phyloP scores from a whole-genome alignment of 2,329 filamentous ascomycete genomes.

The Parastagonospora nodorum region DNA sequence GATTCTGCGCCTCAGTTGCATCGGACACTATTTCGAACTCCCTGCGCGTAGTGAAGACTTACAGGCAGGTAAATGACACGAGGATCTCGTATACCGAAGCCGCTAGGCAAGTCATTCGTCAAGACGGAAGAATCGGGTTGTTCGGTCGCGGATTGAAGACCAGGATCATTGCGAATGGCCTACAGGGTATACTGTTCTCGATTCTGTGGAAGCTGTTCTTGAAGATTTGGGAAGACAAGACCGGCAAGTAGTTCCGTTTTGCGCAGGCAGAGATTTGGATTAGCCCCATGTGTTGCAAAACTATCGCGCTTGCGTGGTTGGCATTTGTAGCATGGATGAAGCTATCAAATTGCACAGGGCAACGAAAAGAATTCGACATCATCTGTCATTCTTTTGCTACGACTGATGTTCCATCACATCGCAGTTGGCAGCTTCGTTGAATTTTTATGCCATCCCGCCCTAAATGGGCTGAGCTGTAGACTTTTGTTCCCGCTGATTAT shows the following conservation, averaged over 20 bases:
- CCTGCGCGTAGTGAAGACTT: constrained; percentile 35
- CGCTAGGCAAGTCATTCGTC: constrained; percentile 27
- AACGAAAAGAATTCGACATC: too few relatives aligned
- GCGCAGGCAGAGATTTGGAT: too few relatives aligned
- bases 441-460: too few relatives aligned
- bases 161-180: constrained; percentile 34
- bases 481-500: too few relatives aligned
- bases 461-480: too few relatives aligned
- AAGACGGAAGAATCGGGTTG: constrained; percentile 29
- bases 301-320: too few relatives aligned
- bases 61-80: constrained; percentile 36
- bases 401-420: too few relatives aligned
- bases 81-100: constrained; percentile 33
- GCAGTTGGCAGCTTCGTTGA: too few relatives aligned
- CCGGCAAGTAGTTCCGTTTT: neutral
- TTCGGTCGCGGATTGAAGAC: constrained; percentile 37
- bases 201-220: constrained; percentile 38
- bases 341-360: too few relatives aligned
- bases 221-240: constrained; percentile 29
- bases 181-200: constrained; percentile 38
- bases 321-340: too few relatives aligned
- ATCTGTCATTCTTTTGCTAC: too few relatives aligned
- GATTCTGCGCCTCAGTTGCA: constrained; percentile 35
- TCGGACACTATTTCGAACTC: constrained; percentile 38
- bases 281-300: too few relatives aligned